Conservation (phyloP, 1,284 basidiomycete genomes). For the Neonothopanus nambi region DNA sequence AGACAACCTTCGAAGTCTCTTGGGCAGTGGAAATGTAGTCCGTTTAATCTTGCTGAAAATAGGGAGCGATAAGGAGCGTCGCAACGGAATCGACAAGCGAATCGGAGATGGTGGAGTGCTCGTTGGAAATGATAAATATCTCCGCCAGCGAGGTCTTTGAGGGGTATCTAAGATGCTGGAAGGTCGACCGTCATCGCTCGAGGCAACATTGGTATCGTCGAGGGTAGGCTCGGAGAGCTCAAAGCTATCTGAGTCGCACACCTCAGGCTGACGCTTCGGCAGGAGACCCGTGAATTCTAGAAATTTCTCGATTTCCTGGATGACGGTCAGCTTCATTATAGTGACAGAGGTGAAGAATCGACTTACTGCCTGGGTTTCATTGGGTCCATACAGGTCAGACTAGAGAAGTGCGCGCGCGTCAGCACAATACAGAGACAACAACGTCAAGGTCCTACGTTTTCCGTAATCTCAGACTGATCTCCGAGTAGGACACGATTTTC, state of each 20-base stretch:
- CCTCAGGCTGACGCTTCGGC: not conserved
- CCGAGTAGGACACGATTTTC: not conserved
- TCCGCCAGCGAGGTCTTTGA: constrained; percentile 2
- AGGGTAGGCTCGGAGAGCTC: too few species aligned
- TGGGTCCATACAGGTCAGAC: constrained; percentile 2
- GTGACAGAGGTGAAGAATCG: not conserved
- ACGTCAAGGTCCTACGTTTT: not conserved
- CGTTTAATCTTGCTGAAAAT: not conserved
- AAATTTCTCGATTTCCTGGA: constrained; percentile 12
- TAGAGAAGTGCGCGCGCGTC: not conserved
- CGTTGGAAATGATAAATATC: constrained; percentile 1
- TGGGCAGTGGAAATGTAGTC: constrained; percentile 1
- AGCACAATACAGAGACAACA: not conserved
- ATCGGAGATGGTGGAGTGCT: not conserved
- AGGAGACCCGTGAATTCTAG: constrained; percentile 11
- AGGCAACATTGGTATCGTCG: too few species aligned
- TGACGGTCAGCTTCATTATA: too few species aligned
- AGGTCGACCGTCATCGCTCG: too few species aligned
- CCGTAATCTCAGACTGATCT: not conserved
- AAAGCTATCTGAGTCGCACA: too few species aligned
- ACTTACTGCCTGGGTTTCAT: constrained; percentile 5
- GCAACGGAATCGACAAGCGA: not conserved
- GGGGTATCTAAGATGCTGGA: too few species aligned
- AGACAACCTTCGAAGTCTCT: constrained; percentile 5
- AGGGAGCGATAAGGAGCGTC: not conserved